phyloP scores from a whole-genome alignment of 768 basidiomycete species.

The Phanerochaete carnosa region DNA sequence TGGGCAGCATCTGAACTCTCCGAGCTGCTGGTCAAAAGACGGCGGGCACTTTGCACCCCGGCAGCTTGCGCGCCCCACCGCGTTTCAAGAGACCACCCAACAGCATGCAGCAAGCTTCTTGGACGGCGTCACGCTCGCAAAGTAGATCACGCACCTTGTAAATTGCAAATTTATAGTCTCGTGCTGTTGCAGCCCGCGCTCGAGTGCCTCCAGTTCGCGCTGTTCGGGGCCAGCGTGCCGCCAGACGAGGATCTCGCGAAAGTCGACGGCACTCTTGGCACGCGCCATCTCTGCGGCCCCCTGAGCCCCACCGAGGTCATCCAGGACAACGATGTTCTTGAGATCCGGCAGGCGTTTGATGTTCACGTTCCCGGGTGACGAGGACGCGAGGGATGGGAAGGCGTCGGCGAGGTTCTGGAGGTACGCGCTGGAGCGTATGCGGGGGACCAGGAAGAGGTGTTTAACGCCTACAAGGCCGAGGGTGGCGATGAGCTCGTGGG shows the following conservation, averaged over 20 bases:
- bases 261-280: constrained; percentile 57
- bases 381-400: constrained; percentile 51
- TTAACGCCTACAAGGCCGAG: constrained; percentile 62
- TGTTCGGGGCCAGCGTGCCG: constrained; percentile 46
- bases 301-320: constrained; percentile 46
- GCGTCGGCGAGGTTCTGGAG: constrained; percentile 54
- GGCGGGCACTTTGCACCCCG: too few relatives aligned
- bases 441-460: constrained; percentile 72
- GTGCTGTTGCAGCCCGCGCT: constrained; percentile 44
- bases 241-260: constrained; percentile 73
- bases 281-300: constrained; percentile 37
- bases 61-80: too few relatives aligned
- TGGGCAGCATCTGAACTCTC: too few relatives aligned
- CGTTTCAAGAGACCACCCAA: too few relatives aligned
- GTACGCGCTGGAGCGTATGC: constrained; percentile 63
- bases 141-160: constrained; percentile 53
- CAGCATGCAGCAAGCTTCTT: not conserved
- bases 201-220: constrained; percentile 40
- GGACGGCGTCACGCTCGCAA: too few relatives aligned
- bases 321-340: constrained; percentile 61
- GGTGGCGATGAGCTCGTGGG: constrained; percentile 63
- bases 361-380: constrained; percentile 52
- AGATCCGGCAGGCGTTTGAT: constrained; percentile 58
- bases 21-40: too few relatives aligned
- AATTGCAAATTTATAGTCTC: constrained; percentile 85